A percentile compares a stretch with the other conserved stretches of the same genome.
Evolutionary conservation across 768 basidiomycete genomes (phyloP).

Genomic region (Leccinellum rugosiceps): DNA sequence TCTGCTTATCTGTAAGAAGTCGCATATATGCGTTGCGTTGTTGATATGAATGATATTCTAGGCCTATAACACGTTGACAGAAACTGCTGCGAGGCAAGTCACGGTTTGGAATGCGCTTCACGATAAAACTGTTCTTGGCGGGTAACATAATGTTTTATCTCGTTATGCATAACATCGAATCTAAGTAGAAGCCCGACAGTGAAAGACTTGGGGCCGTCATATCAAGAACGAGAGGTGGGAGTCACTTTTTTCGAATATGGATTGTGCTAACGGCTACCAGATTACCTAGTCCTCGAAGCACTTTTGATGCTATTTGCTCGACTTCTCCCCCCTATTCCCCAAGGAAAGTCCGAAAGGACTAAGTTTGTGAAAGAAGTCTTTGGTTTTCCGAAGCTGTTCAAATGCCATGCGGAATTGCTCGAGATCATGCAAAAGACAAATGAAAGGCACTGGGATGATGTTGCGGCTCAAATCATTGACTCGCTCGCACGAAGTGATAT

Average conservation of each 20-base stretch:
- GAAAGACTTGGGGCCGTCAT: constrained; percentile 47
- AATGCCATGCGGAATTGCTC: constrained; percentile 37
- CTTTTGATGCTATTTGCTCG: constrained; percentile 56
- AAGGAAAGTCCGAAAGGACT: constrained; percentile 36
- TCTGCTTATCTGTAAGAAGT: constrained; percentile 24
- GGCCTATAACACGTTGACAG: constrained; percentile 54
- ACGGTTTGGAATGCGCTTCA: constrained; percentile 48
- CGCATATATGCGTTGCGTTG: constrained; percentile 28
- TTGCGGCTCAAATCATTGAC: constrained; percentile 45
- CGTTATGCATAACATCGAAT: not conserved
- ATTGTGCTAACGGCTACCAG: constrained; percentile 28
- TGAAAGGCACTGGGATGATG: constrained; percentile 51
- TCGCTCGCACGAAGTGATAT: constrained; percentile 44
- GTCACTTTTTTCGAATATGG: not conserved
- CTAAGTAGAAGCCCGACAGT: constrained; percentile 26
- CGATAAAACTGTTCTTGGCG: constrained; percentile 42
- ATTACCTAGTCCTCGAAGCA: constrained; percentile 55
- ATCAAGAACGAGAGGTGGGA: constrained; percentile 45
- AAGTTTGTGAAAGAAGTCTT: constrained; percentile 55
- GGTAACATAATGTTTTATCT: constrained; percentile 34
- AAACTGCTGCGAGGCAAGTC: constrained; percentile 39
- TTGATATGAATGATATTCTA: constrained; percentile 27
- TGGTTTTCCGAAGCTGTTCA: constrained; percentile 35
- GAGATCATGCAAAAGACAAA: constrained; percentile 40
- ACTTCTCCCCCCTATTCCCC: constrained; percentile 44